Conservation (phyloP, 305 asterid species). For the Solanum aculeatissimum region DNA sequence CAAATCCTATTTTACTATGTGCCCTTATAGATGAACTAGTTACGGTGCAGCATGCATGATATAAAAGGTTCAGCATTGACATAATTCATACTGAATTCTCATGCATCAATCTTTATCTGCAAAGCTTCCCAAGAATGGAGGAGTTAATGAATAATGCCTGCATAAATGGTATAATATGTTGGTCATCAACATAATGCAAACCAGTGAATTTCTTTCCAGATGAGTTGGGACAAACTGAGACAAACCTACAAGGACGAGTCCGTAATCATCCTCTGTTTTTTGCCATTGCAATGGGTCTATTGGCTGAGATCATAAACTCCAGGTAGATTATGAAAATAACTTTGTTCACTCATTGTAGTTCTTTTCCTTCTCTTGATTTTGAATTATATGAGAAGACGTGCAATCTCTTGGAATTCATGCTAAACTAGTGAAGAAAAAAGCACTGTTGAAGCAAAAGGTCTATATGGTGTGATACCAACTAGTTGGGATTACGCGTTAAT, state of each 20-base stretch:
- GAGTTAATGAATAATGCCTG: neutral
- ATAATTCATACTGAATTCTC: neutral
- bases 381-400: neutral
- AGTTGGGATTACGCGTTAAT: neutral
- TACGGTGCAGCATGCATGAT: neutral
- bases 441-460: neutral
- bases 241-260: constrained; percentile 31
- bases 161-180: neutral
- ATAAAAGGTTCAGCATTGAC: neutral
- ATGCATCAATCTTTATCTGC: neutral
- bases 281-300: constrained; percentile 80
- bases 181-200: neutral
- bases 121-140: neutral
- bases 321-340: constrained; percentile 31
- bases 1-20: neutral
- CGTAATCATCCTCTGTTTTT: constrained; percentile 78
- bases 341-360: neutral
- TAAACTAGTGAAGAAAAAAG: neutral
- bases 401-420: neutral
- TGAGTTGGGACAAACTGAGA: constrained; percentile 3
- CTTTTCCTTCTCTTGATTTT: neutral
- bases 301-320: constrained; percentile 96
- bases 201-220: neutral
- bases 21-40: neutral
- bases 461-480: neutral